Conservation (phyloP, 148 eudicot genomes). For the Pouteria glomerata region DNA sequence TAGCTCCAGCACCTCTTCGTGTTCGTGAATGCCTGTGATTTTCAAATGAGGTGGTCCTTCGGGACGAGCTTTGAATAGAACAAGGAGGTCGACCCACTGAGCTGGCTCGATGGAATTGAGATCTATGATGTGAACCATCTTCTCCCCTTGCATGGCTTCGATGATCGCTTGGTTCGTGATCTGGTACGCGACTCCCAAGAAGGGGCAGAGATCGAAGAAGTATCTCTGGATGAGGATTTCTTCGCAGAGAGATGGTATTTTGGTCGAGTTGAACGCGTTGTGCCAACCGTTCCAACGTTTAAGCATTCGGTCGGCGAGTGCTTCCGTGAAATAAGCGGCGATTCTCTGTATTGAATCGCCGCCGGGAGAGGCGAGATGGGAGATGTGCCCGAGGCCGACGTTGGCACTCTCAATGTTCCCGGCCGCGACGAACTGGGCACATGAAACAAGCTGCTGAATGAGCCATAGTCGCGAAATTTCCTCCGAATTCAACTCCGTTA, state of each 20-base stretch:
- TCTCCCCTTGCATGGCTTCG: conserved; percentile 68
- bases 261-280: conserved; percentile 56
- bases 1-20: conserved; percentile 51
- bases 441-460: conserved; percentile 46
- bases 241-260: conserved; percentile 27
- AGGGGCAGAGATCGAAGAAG: conserved; percentile 59
- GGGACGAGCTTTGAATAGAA: conserved; percentile 31
- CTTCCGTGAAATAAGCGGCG: conserved; percentile 60
- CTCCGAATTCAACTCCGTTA: conserved; percentile 51
- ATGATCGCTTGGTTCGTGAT: conserved; percentile 61
- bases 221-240: conserved; percentile 34
- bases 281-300: conserved; percentile 51
- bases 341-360: conserved; percentile 76
- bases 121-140: conserved; percentile 69
- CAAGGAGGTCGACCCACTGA: conserved; percentile 60
- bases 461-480: conserved; percentile 55
- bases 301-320: conserved; percentile 58
- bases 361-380: conserved; percentile 47
- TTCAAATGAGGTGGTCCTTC: conserved; percentile 70
- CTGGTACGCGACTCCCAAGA: conserved; percentile 43
- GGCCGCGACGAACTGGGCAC: conserved; percentile 52
- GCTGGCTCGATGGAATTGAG: conserved; percentile 55
- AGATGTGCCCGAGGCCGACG: conserved; percentile 42
- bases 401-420: conserved; percentile 50
- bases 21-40: conserved; percentile 56